Conservation (phyloP, 2,329 filamentous ascomycete species). For the Hypomyces rosellus region DNA sequence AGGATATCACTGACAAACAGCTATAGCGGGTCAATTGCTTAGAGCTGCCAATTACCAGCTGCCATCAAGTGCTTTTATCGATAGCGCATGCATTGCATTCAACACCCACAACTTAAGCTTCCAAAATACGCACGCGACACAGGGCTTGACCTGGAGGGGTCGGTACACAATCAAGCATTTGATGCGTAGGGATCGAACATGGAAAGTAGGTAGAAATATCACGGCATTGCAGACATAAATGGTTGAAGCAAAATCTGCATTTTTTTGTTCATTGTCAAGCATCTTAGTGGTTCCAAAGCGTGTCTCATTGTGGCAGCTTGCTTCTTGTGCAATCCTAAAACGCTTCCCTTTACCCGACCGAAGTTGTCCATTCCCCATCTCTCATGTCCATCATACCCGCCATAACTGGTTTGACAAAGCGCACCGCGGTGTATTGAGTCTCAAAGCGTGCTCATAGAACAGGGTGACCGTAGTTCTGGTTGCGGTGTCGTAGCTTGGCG, state of each 20-base stretch:
- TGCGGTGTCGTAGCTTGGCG: constrained; percentile 17
- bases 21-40: no score
- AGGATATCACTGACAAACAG: constrained; percentile 1
- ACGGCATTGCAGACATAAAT: neutral
- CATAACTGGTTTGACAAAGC: constrained; percentile 11
- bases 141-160: no score
- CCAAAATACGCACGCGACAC: neutral
- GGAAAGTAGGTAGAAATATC: neutral
- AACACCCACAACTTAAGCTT: neutral
- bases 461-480: neutral
- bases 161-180: neutral
- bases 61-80: no score
- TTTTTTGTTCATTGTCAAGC: constrained; percentile 20
- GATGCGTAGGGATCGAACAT: neutral
- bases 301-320: constrained; percentile 22
- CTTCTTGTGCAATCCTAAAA: constrained; percentile 24
- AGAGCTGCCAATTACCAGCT: no score
- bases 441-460: constrained; percentile 1
- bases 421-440: constrained; percentile 6
- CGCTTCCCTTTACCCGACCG: constrained; percentile 24
- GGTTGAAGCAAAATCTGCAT: constrained; percentile 18
- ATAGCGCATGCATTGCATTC: neutral
- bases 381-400: constrained; percentile 23
- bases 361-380: constrained; percentile 26
- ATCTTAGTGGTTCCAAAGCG: constrained; percentile 19